Evolutionary conservation across 2,329 filamentous ascomycete species (phyloP), one percentile per base, ranked within the genome.

Genomic region (Trichophyton mentagrophytes): DNA sequence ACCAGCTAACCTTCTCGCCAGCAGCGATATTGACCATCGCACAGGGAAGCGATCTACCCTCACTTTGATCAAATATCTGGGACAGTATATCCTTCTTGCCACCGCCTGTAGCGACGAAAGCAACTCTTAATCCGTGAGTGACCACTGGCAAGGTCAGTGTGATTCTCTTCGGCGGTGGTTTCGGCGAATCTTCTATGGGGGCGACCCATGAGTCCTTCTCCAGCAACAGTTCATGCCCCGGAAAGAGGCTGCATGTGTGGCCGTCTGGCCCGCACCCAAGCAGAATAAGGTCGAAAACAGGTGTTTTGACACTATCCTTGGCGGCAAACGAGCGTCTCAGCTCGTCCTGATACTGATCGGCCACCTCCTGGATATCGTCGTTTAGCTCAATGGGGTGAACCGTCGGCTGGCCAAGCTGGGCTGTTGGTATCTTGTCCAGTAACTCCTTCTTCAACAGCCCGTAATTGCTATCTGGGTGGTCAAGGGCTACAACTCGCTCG

Each of bases 211-310:
- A 90, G 69, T 85, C 86, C 40, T 83, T 83, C 78, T 97, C 92
- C 65, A 90, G 85, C 66, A 97, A 82, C 60, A 97, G 82, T 62
- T 86, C 83, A 72, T 96, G 92, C 60, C 87, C 87, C 3, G 93
- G 93, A 80, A 99, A 99, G 59, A 99, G 80, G 68, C 88, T 93
- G 85, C 93, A 97, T 38, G 93, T 97, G 78, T 99, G 93, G 59
- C 93, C 93, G 73, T 97, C 93, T 13, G 93, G 92, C 0, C 93
- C 93, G 72, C 89, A 95, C 68, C 93, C 93, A 47, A 99, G 85
- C 47, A 99, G 83, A 60, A 99, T 80, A 59, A 99, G 83, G 73
- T 99, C 93, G 74, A 97, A 99, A 70, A 96, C 88, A 67, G 93
- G 93, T 53, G 96, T 80, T 75, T 90, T 91, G 72, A 99, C 92